Conservation (phyloP, 768 basidiomycete species). For the Cystoderma amianthinum region DNA sequence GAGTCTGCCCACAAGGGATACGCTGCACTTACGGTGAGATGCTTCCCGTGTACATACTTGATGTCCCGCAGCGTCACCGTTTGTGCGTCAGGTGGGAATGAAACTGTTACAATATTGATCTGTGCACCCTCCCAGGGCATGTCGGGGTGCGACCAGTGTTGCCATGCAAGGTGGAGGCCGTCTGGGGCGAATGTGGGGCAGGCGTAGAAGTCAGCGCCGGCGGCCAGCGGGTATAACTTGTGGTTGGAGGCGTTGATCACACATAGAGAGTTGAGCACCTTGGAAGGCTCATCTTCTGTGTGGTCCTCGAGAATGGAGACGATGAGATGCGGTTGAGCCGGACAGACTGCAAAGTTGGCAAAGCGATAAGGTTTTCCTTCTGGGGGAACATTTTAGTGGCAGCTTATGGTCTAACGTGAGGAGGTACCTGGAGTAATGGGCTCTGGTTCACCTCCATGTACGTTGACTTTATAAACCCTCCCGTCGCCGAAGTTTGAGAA, state of each 20-base stretch:
- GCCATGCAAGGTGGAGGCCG: slow-evolving; percentile 16
- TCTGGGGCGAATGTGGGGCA: slow-evolving; percentile 21
- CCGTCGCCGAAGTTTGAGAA: slow-evolving; percentile 54
- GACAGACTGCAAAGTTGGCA: slow-evolving; percentile 57
- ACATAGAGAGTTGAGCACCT: slow-evolving; percentile 52
- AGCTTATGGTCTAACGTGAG: not conserved
- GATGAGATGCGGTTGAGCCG: slow-evolving; percentile 42
- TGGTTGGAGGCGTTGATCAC: slow-evolving; percentile 43
- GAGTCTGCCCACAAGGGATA: slow-evolving; percentile 2
- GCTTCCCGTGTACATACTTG: slow-evolving; percentile 1
- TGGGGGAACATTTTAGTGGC: slow-evolving; percentile 2
- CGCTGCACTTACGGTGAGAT: slow-evolving; percentile 24
- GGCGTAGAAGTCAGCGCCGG: slow-evolving; percentile 70
- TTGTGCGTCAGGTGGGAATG: not conserved
- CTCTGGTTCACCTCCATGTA: slow-evolving; percentile 33
- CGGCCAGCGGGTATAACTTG: slow-evolving; percentile 33
- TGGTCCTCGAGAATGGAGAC: slow-evolving; percentile 70
- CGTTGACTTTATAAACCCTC: slow-evolving; percentile 38
- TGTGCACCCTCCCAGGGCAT: slow-evolving; percentile 19
- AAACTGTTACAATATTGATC: slow-evolving; percentile 3
- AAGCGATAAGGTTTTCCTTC: slow-evolving; percentile 51
- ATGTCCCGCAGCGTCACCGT: not conserved
- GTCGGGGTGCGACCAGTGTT: slow-evolving; percentile 18
- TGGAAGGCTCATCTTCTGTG: slow-evolving; percentile 40
- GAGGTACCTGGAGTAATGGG: slow-evolving; percentile 61